Base-by-base conservation (phyloP, 2,329 filamentous ascomycete genomes). In the Clarireedia homoeocarpa region DNA sequence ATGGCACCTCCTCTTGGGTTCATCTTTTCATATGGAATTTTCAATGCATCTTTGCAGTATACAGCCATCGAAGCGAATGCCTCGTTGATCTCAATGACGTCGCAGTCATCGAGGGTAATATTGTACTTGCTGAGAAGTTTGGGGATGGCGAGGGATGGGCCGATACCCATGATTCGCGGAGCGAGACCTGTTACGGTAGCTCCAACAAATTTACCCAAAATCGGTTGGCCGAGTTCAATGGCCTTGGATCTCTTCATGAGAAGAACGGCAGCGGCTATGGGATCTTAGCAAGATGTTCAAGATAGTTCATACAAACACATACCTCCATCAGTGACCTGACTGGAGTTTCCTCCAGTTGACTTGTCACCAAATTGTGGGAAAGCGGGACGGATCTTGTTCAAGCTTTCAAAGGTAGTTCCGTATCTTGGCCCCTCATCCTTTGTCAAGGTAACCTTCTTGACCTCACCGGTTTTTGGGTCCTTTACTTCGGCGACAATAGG, bases 51-150 rank as follows among this genome's bases (percentile, higher is more conserved):
- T 55, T 88, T 75, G 74, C 91, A 96, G 81, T 96, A 97, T 30
- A 96, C 91, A 1, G 90, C 91, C 94, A 97, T 97, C 52, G 88
- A 94, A 23, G 91, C 92, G 68, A 99, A 99, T 1, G 94, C 94
- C 80, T 99, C 94, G 77, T 99, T 99, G 69, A 99, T 75, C 80
- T 97, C 94, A 65, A 92, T 79, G 38, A 97, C 80, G 69, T 99
- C 94, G 60, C 94, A 82, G 66, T 97, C 94, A 58, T 86, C 81
- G 53, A 95, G 76, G 24, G 79, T 82, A 59, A 99, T 74, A 73
- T 86, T 84, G 79, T 86, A 84, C 75, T 94, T 86, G 68, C 74
- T 74, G 47, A 99, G 81, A 30, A 99, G 83, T 82, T 99, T 99
- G 61, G 84, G 84, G 61, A 87, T 86, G 58, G 82, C 84, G 38